A percentile compares a stretch with the other conserved stretches of the same genome.
Evolutionary conservation across 257 asterid genomes (phyloP).

Genomic region (Misopates orontium): DNA sequence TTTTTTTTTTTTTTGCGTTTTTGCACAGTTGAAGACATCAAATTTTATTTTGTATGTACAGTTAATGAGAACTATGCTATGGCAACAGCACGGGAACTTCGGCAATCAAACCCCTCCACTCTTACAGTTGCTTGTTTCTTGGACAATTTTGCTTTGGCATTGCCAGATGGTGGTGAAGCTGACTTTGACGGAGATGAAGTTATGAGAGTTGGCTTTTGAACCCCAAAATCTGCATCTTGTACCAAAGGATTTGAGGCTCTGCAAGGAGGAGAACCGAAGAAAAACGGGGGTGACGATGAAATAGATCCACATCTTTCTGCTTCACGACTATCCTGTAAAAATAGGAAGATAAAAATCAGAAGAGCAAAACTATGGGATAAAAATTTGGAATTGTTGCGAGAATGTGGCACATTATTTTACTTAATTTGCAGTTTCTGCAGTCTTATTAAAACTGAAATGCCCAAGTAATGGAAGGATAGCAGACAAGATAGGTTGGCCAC

Average conservation of each 20-base stretch:
- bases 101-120: slow-evolving; percentile 49
- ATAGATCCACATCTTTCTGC: slow-evolving; percentile 29
- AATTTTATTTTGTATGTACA: slow-evolving; percentile 20
- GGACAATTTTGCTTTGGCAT: slow-evolving; percentile 24
- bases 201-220: slow-evolving; percentile 9
- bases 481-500: no score
- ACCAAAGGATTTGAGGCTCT: slow-evolving; percentile 43
- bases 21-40: slow-evolving; percentile 6
- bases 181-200: slow-evolving; percentile 23
- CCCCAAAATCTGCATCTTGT: slow-evolving; percentile 45
- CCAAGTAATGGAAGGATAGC: no score
- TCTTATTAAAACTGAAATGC: background rate
- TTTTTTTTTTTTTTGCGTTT: background rate
- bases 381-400: no score
- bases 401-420: no score
- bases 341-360: background rate
- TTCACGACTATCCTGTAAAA: slow-evolving; percentile 35
- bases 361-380: slow-evolving; percentile 5
- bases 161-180: slow-evolving; percentile 21
- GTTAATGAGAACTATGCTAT: slow-evolving; percentile 25
- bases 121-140: slow-evolving; percentile 36
- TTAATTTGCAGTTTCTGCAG: no score
- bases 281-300: slow-evolving; percentile 45
- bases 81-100: slow-evolving; percentile 25
- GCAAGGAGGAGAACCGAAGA: slow-evolving; percentile 49